Evolutionary conservation across 345 rosid genomes (phyloP).

Genomic region (Populus deltoides): DNA sequence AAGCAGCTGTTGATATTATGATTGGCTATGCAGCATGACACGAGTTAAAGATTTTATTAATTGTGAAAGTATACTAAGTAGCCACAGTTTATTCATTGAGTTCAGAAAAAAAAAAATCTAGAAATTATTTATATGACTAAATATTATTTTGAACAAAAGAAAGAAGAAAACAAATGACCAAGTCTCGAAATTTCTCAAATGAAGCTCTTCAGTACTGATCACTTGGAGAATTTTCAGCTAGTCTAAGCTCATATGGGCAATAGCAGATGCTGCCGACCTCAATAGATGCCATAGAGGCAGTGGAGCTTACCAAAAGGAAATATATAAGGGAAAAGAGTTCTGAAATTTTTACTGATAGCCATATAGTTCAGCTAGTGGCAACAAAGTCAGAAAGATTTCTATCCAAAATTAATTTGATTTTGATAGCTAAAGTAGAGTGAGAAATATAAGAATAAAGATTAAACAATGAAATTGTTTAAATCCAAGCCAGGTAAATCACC

Average conservation of each 20-base stretch:
- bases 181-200: not conserved
- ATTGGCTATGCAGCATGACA: not conserved
- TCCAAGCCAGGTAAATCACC: too few relatives aligned
- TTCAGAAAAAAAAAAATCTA: not conserved
- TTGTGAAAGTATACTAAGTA: not conserved
- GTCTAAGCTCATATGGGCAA: not conserved
- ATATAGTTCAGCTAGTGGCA: too few relatives aligned
- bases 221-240: not conserved
- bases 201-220: not conserved
- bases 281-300: not conserved
- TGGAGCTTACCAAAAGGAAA: not conserved
- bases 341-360: too few relatives aligned
- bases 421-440: too few relatives aligned
- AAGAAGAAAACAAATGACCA: not conserved
- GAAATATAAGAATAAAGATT: too few relatives aligned
- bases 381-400: too few relatives aligned
- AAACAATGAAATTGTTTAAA: too few relatives aligned
- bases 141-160: not conserved
- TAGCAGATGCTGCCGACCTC: not conserved
- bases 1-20: not conserved
- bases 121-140: not conserved
- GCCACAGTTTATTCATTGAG: not conserved
- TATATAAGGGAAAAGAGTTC: not conserved
- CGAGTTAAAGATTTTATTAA: not conserved
- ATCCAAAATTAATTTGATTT: too few relatives aligned